Evolutionary conservation across 768 basidiomycete genomes (phyloP).

Genomic region (Cyclocybe aegerita): DNA sequence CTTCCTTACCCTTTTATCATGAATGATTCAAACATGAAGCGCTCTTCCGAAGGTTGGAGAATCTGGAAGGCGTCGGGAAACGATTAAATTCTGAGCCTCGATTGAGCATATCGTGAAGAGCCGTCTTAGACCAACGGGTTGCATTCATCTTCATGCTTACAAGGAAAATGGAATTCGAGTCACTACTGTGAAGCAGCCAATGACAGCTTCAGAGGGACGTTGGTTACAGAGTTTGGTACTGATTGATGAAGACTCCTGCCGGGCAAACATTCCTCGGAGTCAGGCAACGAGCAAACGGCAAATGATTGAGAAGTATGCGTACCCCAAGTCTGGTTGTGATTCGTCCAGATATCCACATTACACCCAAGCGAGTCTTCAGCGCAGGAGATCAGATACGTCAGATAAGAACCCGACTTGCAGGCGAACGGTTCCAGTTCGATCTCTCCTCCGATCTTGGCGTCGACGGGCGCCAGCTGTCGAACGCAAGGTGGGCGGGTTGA

Average conservation of each 20-base stretch:
- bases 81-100: too few relatives aligned
- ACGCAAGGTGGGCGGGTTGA: constrained; percentile 20
- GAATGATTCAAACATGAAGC: too few relatives aligned
- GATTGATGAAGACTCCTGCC: constrained; percentile 25
- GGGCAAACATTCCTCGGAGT: not conserved
- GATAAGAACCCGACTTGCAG: constrained; percentile 25
- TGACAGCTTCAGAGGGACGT: not conserved
- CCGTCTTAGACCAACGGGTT: too few relatives aligned
- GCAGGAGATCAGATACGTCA: constrained; percentile 26
- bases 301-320: constrained; percentile 2
- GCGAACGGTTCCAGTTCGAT: constrained; percentile 18
- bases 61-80: too few relatives aligned
- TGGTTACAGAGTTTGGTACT: constrained; percentile 21
- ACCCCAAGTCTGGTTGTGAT: constrained; percentile 30
- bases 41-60: too few relatives aligned
- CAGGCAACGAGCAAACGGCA: not conserved
- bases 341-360: constrained; percentile 27
- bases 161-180: too few relatives aligned
- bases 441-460: constrained; percentile 24
- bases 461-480: constrained; percentile 13
- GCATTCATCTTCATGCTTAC: too few relatives aligned
- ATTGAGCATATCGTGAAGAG: too few relatives aligned
- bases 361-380: constrained; percentile 17
- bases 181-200: not conserved
- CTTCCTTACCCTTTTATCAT: too few relatives aligned